A percentile compares a stretch with the other conserved stretches of the same genome.
Evolutionary conservation across 345 rosid genomes (phyloP).

Genomic region (Nephelium lappaceum): DNA sequence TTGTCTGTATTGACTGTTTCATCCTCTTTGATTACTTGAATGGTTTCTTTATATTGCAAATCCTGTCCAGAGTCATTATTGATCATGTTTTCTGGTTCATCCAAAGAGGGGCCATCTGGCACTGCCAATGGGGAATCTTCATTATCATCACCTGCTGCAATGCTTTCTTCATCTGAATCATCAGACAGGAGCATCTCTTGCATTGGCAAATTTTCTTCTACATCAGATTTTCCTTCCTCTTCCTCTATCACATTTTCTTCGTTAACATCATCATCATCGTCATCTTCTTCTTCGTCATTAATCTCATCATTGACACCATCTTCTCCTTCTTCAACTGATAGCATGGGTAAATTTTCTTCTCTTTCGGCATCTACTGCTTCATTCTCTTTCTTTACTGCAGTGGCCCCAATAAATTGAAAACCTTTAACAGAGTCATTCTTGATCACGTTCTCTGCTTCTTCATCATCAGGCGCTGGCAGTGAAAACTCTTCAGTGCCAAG

Average conservation of each 20-base stretch:
- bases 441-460: neutral
- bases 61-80: conserved; percentile 1
- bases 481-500: conserved; percentile 21
- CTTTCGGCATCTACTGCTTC: conserved; percentile 7
- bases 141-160: neutral
- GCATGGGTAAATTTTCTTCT: conserved; percentile 16
- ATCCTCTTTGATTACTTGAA: conserved; percentile 3
- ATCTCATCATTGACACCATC: neutral
- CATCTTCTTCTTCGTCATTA: neutral
- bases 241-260: conserved; percentile 7
- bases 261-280: neutral
- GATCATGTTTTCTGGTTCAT: neutral
- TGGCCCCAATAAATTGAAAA: neutral
- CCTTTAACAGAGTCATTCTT: conserved; percentile 6
- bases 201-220: conserved; percentile 5
- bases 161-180: conserved; percentile 22
- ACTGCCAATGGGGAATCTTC: conserved; percentile 21
- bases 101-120: conserved; percentile 8
- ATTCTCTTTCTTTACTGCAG: conserved; percentile 1
- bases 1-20: conserved; percentile 9
- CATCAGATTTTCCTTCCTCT: conserved; percentile 5
- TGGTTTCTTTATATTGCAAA: neutral
- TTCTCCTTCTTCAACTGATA: conserved; percentile 5
- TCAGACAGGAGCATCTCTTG: conserved; percentile 15
- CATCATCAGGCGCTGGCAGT: conserved; percentile 14